Evolutionary conservation across 148 eudicot genomes (phyloP).

Genomic region (Silene uniflora): DNA sequence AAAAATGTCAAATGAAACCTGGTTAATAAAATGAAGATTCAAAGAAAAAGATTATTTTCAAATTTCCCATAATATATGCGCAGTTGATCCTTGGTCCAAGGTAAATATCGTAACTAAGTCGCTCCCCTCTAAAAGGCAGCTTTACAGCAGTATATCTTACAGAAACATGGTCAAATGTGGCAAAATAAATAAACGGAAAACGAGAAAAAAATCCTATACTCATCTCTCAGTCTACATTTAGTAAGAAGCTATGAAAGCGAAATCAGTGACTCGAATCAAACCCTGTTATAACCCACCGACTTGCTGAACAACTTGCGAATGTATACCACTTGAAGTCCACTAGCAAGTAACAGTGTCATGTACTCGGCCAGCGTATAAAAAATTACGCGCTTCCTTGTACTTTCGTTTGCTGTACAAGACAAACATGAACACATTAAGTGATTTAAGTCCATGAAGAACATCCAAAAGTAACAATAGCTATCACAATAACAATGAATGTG

Average conservation of each 20-base stretch:
- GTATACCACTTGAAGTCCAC: constrained; percentile 37
- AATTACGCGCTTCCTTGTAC: constrained; percentile 36
- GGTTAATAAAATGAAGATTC: too few relatives aligned
- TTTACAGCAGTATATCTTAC: background rate
- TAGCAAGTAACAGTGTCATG: constrained; percentile 26
- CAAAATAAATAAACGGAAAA: background rate
- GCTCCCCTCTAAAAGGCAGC: background rate
- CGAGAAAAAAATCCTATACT: background rate
- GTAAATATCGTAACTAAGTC: background rate
- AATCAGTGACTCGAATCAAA: constrained; percentile 18
- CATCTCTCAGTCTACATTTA: constrained; percentile 1
- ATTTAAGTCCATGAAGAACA: background rate
- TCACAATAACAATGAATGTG: too few relatives aligned
- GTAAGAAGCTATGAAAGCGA: background rate
- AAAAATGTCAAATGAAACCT: too few relatives aligned
- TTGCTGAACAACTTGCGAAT: constrained; percentile 37
- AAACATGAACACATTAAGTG: background rate
- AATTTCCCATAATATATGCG: background rate
- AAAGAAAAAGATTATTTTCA: too few relatives aligned
- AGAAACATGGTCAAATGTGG: background rate
- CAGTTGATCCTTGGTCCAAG: background rate
- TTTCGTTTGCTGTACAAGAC: constrained; percentile 33
- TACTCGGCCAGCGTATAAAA: constrained; percentile 38
- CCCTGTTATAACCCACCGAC: constrained; percentile 34
- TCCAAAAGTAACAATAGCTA: background rate